Base-by-base conservation (phyloP, 2,329 filamentous ascomycete genomes). In the Venturia effusa region DNA sequence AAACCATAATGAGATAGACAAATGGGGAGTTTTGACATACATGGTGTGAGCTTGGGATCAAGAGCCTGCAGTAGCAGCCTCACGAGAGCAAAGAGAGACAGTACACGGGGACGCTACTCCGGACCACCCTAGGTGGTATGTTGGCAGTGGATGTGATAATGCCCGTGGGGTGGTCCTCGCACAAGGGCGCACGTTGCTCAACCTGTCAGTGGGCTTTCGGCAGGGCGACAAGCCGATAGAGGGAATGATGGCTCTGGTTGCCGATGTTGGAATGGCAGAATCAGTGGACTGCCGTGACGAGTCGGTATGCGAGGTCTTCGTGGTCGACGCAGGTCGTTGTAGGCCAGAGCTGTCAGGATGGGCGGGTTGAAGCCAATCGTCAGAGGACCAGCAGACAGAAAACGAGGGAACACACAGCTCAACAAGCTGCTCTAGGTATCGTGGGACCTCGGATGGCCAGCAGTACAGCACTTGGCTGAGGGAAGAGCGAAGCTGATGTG, bases 121-220 rank as follows among this genome's bases (percentile, higher is more conserved):
- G 43, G 43, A n/a, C n/a, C 43, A 45, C 2, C 7, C 43, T 48
- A 48, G 45, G 45, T 22, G 45, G 45, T 48, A 48, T 48, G 45
- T 13, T 48, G 3, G 22, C 45, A 32, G 51, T 34, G 51, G 51
- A 34, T 57, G 51, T n/a, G 27, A 2, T 19, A 34, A 57, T 17
- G 51, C 5, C 13, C 51, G 51, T 57, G 30, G 51, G 51, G 51
- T 57, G 51, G 51, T 57, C 51, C 51, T 57, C 51, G 51, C 51
- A 57, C 30, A 57, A 57, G 51, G n/a, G 8, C 27, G 51, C 51
- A 57, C 15, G 51, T 37, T n/a, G 17, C 30, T 55, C 30, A 30
- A 57, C 22, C 51, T n/a, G 51, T n/a, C 51, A 34, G 30, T 8
- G 51, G 51, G 34, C 34, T 27, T 34, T 17, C 30, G 27, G 30